phyloP scores from a whole-genome alignment of 1,284 basidiomycete genomes.

The Pseudozyma sp. region DNA sequence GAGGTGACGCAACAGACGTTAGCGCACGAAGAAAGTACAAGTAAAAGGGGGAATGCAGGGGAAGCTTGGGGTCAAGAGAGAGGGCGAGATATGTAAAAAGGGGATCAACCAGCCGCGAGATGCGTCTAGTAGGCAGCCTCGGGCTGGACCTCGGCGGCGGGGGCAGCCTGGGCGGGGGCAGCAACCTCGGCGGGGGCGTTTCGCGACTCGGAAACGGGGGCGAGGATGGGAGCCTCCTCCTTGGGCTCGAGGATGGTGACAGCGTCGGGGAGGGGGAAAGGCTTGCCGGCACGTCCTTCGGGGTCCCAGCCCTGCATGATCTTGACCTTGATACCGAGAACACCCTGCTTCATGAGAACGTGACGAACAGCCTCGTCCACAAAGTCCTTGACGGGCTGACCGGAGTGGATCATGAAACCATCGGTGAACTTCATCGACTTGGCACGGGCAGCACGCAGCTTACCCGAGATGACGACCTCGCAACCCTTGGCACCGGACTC shows the following conservation, averaged over 20 bases:
- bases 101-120: conserved; percentile 3
- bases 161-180: conserved; percentile 41
- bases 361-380: conserved; percentile 98
- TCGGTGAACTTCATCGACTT: conserved; percentile 99
- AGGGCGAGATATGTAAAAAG: conserved; percentile 46
- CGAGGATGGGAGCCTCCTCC: conserved; percentile 72
- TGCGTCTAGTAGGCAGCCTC: conserved; percentile 57
- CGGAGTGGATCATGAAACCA: conserved; percentile 99
- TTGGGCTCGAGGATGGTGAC: conserved; percentile 89
- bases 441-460: conserved; percentile 98
- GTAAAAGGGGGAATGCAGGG: conserved; percentile 42
- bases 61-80: conserved; percentile 44
- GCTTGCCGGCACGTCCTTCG: conserved; percentile 78
- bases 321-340: conserved; percentile 99
- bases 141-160: conserved; percentile 56
- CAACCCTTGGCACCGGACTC: conserved; percentile 99
- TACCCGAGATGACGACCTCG: conserved; percentile 99
- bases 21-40: conserved; percentile 22
- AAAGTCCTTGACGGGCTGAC: conserved; percentile 96
- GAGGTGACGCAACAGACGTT: conserved; percentile 6
- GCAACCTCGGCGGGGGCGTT: conserved; percentile 55
- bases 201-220: conserved; percentile 66
- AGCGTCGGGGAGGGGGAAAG: conserved; percentile 94
- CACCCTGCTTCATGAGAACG: conserved; percentile 98
- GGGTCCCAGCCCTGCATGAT: conserved; percentile 99